Evolutionary conservation across 306 rosid genomes (phyloP).

Genomic region (Quillaja saponaria): DNA sequence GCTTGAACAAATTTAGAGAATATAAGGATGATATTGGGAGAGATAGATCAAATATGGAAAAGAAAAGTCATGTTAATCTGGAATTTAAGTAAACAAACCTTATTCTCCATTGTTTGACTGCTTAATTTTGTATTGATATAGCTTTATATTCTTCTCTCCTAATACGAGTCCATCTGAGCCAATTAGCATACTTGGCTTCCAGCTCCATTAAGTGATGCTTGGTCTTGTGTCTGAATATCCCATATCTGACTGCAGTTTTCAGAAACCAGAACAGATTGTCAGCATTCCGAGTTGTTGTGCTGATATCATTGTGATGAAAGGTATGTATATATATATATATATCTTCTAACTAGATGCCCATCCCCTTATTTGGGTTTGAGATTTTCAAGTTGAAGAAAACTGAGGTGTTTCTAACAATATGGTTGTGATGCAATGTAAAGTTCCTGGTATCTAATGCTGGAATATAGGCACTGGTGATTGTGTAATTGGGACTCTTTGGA

Average conservation of each 20-base stretch:
- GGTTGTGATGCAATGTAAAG: neutral
- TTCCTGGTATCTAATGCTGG: neutral
- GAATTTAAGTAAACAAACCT: neutral
- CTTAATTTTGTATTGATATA: neutral
- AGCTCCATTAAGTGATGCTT: conserved; percentile 6
- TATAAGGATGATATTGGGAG: too few species aligned
- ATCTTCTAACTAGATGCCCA: conserved; percentile 4
- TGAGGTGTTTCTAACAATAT: neutral
- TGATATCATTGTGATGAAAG: neutral
- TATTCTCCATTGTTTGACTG: neutral
- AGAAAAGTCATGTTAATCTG: too few species aligned
- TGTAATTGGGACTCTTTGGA: conserved; percentile 18
- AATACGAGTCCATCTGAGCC: conserved; percentile 12
- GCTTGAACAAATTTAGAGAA: too few species aligned
- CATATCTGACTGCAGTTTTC: conserved; percentile 16
- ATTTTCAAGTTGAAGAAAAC: neutral
- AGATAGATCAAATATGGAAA: neutral
- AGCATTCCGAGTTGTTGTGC: neutral
- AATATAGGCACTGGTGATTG: conserved; percentile 1
- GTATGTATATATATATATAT: neutral
- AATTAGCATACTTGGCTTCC: conserved; percentile 5
- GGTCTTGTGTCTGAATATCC: conserved; percentile 18
- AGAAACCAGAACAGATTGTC: neutral
- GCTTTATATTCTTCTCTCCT: conserved; percentile 6
- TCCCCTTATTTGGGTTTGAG: conserved; percentile 21